Evolutionary conservation across 1,284 basidiomycete species (phyloP), one percentile per base, ranked within the genome.

Genomic region (Omphalotus olearius): DNA sequence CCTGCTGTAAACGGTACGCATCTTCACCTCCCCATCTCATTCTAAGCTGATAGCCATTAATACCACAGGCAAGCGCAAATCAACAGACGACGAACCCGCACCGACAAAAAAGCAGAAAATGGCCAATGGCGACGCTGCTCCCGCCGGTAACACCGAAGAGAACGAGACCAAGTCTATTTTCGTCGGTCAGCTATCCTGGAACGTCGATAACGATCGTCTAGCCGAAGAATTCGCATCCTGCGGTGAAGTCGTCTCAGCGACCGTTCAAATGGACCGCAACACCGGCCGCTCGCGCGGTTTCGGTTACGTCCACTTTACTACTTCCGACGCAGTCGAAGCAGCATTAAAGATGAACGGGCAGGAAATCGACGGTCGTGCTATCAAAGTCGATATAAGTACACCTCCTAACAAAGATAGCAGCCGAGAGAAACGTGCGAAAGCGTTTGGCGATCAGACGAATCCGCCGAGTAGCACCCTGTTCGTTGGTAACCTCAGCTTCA

Each of bases 171-270:
- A 80, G 66, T 88, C 85, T 48, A 81, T 98, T 63, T 99, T 95
- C 66, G 93, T 99, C 60, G 96, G 96, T 51, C 83, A 84, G 58
- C 80, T 99, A 47, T 96, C 93, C 30, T 99, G 94, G 94, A 94
- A 93, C 68, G 88, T 99, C 60, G 96, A 98, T 78, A 91, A 94
- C 69, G 96, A 98, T 70, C 93, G 94, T 82, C 85, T 99, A 59
- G 83, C 86, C 50, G 81, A 85, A 69, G 96, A 98, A 70, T 98
- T 99, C 62, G 84, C 86, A 45, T 76, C 80, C 50, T 95, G 86
- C 64, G 96, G 96, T 56, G 88, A 94, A 69, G 83, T 99, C 59
- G 79, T 86, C 59, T 85, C 83, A 35, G 93, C 93, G 13, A 86
- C 83, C 28, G 94, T 99, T 56, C 89, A 94, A 71, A 88, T 87